A percentile compares a stretch with the other conserved stretches of the same genome.
Conservation (phyloP, 495 filamentous ascomycete species). For the Pyrenula massariospora region DNA sequence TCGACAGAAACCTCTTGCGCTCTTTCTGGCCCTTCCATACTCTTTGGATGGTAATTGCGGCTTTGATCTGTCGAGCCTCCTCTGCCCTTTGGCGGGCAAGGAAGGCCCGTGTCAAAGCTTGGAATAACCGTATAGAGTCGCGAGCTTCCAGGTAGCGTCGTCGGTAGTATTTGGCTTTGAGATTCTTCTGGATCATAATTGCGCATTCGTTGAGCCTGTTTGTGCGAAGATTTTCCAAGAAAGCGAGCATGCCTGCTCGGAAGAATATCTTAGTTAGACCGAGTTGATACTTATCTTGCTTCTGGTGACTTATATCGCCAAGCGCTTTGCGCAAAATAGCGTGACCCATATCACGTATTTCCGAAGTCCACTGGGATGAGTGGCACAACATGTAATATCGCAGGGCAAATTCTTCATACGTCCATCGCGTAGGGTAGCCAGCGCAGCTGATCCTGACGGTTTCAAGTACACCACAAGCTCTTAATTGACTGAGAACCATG, state of each 20-base stretch:
- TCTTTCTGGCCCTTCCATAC: slow-evolving; percentile 89
- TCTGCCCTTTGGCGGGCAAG: slow-evolving; percentile 66
- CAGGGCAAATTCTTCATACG: slow-evolving; percentile 95
- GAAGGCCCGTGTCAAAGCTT: slow-evolving; percentile 62
- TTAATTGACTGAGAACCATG: slow-evolving; percentile 95
- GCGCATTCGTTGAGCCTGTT: slow-evolving; percentile 85
- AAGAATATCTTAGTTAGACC: slow-evolving; percentile 99
- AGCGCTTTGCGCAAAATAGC: slow-evolving; percentile 86
- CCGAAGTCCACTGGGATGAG: slow-evolving; percentile 80
- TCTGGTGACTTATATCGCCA: slow-evolving; percentile 64
- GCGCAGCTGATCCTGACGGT: slow-evolving; percentile 97
- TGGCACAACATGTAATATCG: slow-evolving; percentile 98
- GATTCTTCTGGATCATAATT: slow-evolving; percentile 98
- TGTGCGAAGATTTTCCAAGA: slow-evolving; percentile 88
- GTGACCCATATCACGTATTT: slow-evolving; percentile 87
- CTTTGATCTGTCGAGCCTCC: slow-evolving; percentile 69
- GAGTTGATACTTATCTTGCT: slow-evolving; percentile 89
- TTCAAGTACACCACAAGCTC: slow-evolving; percentile 97
- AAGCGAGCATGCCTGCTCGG: slow-evolving; percentile 95
- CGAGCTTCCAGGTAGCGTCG: slow-evolving; percentile 84
- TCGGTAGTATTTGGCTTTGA: slow-evolving; percentile 89
- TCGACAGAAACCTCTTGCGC: slow-evolving; percentile 59
- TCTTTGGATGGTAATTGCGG: slow-evolving; percentile 87
- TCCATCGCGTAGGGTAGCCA: slow-evolving; percentile 96
- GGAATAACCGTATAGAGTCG: slow-evolving; percentile 65